Percentiles rank a stretch among this genome's conserved stretches.
phyloP scores from a whole-genome alignment of 75 land plant species.

The Ceratopteris richardii region DNA sequence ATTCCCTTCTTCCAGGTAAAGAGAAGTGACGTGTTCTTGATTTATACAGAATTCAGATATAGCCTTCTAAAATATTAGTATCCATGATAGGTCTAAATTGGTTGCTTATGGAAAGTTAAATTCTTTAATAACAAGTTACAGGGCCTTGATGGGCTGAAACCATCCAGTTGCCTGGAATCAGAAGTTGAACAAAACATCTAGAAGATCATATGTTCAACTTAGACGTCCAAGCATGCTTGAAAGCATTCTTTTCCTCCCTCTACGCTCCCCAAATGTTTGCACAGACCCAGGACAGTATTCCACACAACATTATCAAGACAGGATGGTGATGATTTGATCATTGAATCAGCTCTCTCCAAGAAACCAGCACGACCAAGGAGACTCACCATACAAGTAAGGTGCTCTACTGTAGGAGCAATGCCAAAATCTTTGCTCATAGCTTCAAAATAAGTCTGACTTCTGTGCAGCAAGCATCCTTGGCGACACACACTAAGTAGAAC shows the following conservation, averaged over 20 bases:
- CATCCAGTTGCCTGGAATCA: no score
- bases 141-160: no score
- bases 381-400: slow-evolving; percentile 37
- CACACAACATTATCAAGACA: slow-evolving; percentile 17
- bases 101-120: no score
- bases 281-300: slow-evolving; percentile 20
- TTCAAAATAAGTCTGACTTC: slow-evolving; percentile 15
- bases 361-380: slow-evolving; percentile 21
- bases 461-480: background rate
- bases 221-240: no score
- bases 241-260: slow-evolving; percentile 17
- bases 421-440: slow-evolving; percentile 7
- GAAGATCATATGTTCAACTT: no score
- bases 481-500: slow-evolving; percentile 23
- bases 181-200: no score
- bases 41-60: no score
- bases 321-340: slow-evolving; percentile 15
- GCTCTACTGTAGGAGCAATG: slow-evolving; percentile 13
- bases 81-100: no score
- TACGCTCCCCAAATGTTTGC: slow-evolving; percentile 19
- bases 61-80: no score
- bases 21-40: no score
- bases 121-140: no score
- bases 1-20: no score
- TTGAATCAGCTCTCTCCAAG: slow-evolving; percentile 10